Evolutionary conservation across 2,329 filamentous ascomycete genomes (phyloP), one percentile per base, ranked within the genome.

Genomic region (Exophiala mesophila): DNA sequence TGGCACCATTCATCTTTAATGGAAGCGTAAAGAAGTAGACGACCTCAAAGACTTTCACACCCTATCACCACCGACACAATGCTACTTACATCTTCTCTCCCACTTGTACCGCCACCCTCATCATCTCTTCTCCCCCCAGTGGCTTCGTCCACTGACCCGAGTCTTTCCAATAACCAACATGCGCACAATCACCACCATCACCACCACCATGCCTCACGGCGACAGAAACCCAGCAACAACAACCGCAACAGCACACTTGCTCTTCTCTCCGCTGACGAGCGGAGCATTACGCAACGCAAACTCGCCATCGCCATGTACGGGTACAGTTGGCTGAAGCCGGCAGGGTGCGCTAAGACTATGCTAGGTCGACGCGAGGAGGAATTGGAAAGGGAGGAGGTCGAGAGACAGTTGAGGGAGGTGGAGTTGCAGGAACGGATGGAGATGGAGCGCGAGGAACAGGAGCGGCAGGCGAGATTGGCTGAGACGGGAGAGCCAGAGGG

Each of bases 341-440:
- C 88, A 0, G 92, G 90, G 5, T 76, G 95, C 41, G 64, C 80
- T 44, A 98, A 97, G 72, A 95, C 90, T 1, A 78, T 95, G 46
- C 83, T 94, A 60, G 88, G 94, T 50, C 78, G 88, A 67, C 82
- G 85, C 30, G 92, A 98, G 65, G 92, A 98, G 68, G 80, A 83
- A 53, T 78, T 85, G 8, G 92, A 98, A 69, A 77, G 85, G 41
- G 83, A 90, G 60, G 92, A 98, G 64, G 78, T 83, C 37, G 76
- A 85, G 60, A 84, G 89, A 58, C 72, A 90, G 28, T 82, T 84
- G 47, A 73, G 83, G 59, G 86, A 92, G 59, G 72, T 88, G 15
- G 84, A 83, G 16, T 79, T 86, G 56, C 77, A 79, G 1, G 80
- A 79, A 55, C 44, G 50, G 19, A 23, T 42, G 7, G 39, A 36